phyloP scores from a whole-genome alignment of 2,329 filamentous ascomycete genomes.

The Penicillium psychrosexuale region DNA sequence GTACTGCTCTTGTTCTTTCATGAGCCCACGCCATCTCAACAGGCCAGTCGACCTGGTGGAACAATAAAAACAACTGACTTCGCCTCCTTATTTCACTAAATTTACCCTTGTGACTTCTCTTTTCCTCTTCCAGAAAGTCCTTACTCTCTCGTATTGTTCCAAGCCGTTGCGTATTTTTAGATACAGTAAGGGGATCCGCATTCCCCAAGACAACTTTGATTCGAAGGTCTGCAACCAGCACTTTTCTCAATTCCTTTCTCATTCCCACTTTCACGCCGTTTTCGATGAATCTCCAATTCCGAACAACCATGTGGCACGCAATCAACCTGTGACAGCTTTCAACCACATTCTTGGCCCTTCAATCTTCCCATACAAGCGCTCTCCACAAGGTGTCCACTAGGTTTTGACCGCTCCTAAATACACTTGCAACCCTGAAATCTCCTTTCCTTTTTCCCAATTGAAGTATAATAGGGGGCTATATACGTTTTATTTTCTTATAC shows the following conservation, averaged over 20 bases:
- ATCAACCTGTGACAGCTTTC: constrained; percentile 24
- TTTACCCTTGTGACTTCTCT: background rate
- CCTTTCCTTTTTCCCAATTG: constrained; percentile 1
- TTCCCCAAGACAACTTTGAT: constrained; percentile 18
- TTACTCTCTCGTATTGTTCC: constrained; percentile 9
- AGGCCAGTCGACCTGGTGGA: background rate
- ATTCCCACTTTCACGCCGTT: constrained; percentile 19
- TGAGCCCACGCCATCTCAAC: background rate
- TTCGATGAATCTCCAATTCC: constrained; percentile 19
- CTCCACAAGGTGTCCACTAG: constrained; percentile 24
- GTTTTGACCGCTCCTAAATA: constrained; percentile 26
- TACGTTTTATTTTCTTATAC: constrained; percentile 14
- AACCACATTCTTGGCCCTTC: constrained; percentile 13
- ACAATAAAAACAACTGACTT: background rate
- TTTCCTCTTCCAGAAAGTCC: background rate
- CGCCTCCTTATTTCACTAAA: background rate
- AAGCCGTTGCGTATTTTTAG: constrained; percentile 24
- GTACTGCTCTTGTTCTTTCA: background rate
- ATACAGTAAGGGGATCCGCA: constrained; percentile 26
- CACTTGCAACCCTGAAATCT: constrained; percentile 14
- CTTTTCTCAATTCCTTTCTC: constrained; percentile 9
- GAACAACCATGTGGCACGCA: constrained; percentile 24
- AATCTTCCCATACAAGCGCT: constrained; percentile 15
- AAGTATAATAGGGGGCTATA: background rate
- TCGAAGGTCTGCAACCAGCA: constrained; percentile 17